Evolutionary conservation across 2,329 filamentous ascomycete genomes (phyloP).

Genomic region (Colletotrichum sp.): DNA sequence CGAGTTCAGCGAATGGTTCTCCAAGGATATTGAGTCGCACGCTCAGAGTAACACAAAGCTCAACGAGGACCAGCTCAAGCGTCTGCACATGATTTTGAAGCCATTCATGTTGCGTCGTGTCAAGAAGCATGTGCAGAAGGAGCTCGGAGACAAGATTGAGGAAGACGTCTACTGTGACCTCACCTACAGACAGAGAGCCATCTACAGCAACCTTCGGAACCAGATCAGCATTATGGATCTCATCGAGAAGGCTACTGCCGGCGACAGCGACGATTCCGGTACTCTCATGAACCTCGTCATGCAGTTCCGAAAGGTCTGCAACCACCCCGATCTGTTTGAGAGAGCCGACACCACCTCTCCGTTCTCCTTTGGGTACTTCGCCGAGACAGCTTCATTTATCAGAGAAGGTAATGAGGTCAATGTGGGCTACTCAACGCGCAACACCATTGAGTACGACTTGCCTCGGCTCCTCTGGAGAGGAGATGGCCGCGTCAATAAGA

Average conservation of each 20-base stretch:
- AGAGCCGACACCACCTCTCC: constrained; percentile 90
- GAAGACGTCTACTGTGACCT: constrained; percentile 95
- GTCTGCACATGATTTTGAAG: constrained; percentile 98
- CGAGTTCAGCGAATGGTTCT: constrained; percentile 94
- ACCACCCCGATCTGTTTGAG: constrained; percentile 96
- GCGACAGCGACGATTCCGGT: constrained; percentile 92
- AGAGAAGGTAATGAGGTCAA: constrained; percentile 83
- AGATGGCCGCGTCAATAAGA: constrained; percentile 75
- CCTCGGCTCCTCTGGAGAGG: constrained; percentile 85
- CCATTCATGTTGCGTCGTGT: constrained; percentile 99
- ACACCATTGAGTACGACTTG: constrained; percentile 81
- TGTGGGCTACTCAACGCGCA: constrained; percentile 88
- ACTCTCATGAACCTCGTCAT: constrained; percentile 99
- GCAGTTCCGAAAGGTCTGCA: constrained; percentile 99
- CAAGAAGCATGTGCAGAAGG: constrained; percentile 99
- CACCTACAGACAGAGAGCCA: constrained; percentile 92
- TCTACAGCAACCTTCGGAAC: constrained; percentile 91
- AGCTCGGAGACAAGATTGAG: constrained; percentile 98
- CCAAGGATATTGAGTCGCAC: constrained; percentile 96
- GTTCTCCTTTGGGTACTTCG: constrained; percentile 83
- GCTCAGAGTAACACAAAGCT: constrained; percentile 99
- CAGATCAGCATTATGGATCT: constrained; percentile 99
- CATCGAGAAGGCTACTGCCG: constrained; percentile 94
- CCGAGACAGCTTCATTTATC: constrained; percentile 93
- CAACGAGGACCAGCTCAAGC: constrained; percentile 96